phyloP scores from a whole-genome alignment of 2,329 filamentous ascomycete genomes.

The Microascus cirrosus region DNA sequence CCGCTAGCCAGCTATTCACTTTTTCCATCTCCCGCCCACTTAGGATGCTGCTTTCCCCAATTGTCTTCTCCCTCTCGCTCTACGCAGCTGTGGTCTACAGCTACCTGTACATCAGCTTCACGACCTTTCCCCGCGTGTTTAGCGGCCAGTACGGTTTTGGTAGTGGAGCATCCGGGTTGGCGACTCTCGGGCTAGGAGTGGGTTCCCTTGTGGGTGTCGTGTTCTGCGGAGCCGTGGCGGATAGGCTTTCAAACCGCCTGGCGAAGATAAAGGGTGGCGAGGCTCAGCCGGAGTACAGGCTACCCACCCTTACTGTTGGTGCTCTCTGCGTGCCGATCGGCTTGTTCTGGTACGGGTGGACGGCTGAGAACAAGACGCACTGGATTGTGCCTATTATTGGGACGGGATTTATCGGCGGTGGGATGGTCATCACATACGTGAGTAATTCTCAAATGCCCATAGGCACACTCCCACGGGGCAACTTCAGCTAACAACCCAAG shows the following conservation, averaged over 20 bases:
- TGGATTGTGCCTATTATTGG: conserved; percentile 47
- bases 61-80: conserved; percentile 28
- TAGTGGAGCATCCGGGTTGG: conserved; percentile 25
- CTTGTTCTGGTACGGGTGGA: conserved; percentile 51
- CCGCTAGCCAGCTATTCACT: conserved; percentile 29
- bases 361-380: conserved; percentile 38
- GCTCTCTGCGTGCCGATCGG: conserved; percentile 39
- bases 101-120: conserved; percentile 39
- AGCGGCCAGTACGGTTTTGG: conserved; percentile 23
- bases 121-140: conserved; percentile 35
- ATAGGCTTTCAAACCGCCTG: conserved; percentile 17
- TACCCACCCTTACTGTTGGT: conserved; percentile 37
- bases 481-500: neutral
- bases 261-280: conserved; percentile 38
- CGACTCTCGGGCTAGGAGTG: conserved; percentile 36
- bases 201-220: conserved; percentile 29
- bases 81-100: conserved; percentile 34
- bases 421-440: conserved; percentile 24
- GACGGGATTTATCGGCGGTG: conserved; percentile 34
- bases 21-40: conserved; percentile 36
- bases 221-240: conserved; percentile 23
- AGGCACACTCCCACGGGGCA: no score
- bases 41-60: conserved; percentile 32
- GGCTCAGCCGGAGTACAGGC: conserved; percentile 32
- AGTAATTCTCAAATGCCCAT: neutral